These are phyloP conservation scores for Andrographis paniculata DNA, from an alignment of 305 asterid species.

Conservation along the genomic window DNA sequence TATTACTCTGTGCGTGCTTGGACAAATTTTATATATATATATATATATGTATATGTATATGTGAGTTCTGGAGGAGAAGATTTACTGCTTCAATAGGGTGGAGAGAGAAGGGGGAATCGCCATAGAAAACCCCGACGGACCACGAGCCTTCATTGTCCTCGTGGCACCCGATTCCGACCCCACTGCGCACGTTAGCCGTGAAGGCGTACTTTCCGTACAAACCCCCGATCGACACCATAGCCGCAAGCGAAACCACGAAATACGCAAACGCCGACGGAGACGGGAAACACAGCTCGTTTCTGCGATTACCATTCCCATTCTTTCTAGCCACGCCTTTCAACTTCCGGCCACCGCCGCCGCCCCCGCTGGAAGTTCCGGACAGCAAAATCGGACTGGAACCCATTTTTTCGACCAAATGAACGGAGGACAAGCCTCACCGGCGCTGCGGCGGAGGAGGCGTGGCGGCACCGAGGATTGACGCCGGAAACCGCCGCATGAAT, in stretches of 20 bases:
- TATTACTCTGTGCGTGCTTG: too few species aligned
- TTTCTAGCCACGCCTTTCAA: neutral
- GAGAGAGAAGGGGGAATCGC: slow-evolving; percentile 85
- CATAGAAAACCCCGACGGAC: slow-evolving; percentile 81
- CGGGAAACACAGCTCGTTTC: slow-evolving; percentile 25
- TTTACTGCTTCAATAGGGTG: slow-evolving; percentile 81
- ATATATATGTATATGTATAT: neutral
- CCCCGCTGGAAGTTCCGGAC: neutral
- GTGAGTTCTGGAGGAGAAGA: neutral
- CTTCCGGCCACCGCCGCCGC: neutral
- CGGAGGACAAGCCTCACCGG: neutral
- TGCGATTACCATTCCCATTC: slow-evolving; percentile 15
- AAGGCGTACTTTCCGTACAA: slow-evolving; percentile 49
- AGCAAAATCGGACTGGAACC: neutral
- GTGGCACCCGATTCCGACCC: slow-evolving; percentile 37
- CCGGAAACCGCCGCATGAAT: too few species aligned
- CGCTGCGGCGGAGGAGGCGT: neutral
- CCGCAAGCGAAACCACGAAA: slow-evolving; percentile 48
- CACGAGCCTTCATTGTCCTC: slow-evolving; percentile 89
- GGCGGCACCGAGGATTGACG: too few species aligned
- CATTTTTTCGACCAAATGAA: neutral
- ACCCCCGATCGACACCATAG: slow-evolving; percentile 50
- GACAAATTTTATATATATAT: neutral
- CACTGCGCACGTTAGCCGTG: slow-evolving; percentile 46
- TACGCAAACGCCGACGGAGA: slow-evolving; percentile 56